These are phyloP conservation scores for Lichtheimia hyalospora DNA, from an alignment of 371 early-diverging fungal species.

Conservation along the genomic window DNA sequence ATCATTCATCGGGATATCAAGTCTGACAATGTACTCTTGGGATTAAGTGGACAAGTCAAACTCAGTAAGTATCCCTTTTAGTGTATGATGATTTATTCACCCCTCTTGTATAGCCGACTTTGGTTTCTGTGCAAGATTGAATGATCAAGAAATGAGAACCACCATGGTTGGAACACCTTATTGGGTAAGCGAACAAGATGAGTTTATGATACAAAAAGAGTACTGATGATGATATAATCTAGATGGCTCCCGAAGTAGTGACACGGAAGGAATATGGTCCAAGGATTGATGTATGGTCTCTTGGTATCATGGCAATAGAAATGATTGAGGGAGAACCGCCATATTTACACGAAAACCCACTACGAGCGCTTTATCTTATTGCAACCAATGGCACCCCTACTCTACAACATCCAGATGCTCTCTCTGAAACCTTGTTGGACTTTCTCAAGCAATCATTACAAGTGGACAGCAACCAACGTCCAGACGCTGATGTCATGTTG, in stretches of 20 bases:
- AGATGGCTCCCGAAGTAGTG: conserved; percentile 97
- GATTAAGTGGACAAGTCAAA: conserved; percentile 88
- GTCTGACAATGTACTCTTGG: conserved; percentile 92
- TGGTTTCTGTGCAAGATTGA: conserved; percentile 92
- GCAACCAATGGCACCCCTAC: conserved; percentile 96
- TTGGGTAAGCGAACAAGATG: conserved; percentile 43
- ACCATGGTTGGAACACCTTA: conserved; percentile 95
- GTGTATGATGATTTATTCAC: background rate
- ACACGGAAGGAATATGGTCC: conserved; percentile 93
- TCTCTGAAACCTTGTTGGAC: conserved; percentile 77
- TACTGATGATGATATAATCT: background rate
- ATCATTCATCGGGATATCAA: conserved; percentile 98
- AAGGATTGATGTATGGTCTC: conserved; percentile 96
- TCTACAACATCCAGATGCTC: conserved; percentile 84
- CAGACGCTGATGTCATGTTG: conserved; percentile 77
- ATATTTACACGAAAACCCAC: conserved; percentile 92
- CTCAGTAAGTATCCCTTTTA: conserved; percentile 59
- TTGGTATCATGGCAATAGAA: conserved; percentile 96
- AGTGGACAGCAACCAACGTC: conserved; percentile 85
- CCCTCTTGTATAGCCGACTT: conserved; percentile 74
- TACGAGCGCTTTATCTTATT: conserved; percentile 91
- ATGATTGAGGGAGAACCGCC: conserved; percentile 96
- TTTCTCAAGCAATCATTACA: conserved; percentile 83
- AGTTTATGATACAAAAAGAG: background rate
- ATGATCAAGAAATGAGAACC: conserved; percentile 74